Evolutionary conservation across 371 early-diverging fungal species (phyloP), one percentile per base, ranked within the genome.

Genomic region (Mortierella sp.): DNA sequence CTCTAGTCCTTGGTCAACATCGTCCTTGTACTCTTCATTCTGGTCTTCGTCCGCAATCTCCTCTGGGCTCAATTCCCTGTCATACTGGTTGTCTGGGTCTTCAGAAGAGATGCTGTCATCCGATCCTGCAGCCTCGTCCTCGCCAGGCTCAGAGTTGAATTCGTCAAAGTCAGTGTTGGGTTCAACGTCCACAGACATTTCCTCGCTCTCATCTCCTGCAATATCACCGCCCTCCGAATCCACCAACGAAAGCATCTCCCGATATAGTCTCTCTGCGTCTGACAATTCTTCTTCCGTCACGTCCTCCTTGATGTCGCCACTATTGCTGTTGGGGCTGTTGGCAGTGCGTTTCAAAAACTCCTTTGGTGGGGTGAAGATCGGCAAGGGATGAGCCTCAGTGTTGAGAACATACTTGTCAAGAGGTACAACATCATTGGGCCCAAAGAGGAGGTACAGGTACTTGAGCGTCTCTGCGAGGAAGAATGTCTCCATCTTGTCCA

Each of bases 391-490:
- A 1, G 94, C 96, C 78, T 96, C 96, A 22, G 95, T 96, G 63
- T 92, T 96, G 52, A 94, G 85, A n/a, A 96, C 93, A 67, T 89
- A 96, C 60, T 92, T 78, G 62, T 92, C 91, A 51, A 96, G 78
- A 28, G 94, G 89, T 14, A 96, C 56, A 17, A 90, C 54, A 45
- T 86, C 86, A 44, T 83, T 84, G 1, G 88, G 83, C 16, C 87
- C 84, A 81, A 97, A 97, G 43, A 97, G 80, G 56, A 96, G 78
- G 69, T 95, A 97, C 37, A 97, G 81, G 67, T 97, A 98, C 79
- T 98, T 98, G 60, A 98, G 87, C 1, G 98, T 96, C 74, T 98
- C 99, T 0, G 94, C 96, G 83, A 85, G 65, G 68, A 85, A 91
- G 74, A 92, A 92, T 2, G 90, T 90, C 71, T 92, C 94, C 95